Evolutionary conservation across 169 alveolate species (phyloP), one percentile per base, ranked within the genome.

Genomic region (Plasmodium adleri): DNA sequence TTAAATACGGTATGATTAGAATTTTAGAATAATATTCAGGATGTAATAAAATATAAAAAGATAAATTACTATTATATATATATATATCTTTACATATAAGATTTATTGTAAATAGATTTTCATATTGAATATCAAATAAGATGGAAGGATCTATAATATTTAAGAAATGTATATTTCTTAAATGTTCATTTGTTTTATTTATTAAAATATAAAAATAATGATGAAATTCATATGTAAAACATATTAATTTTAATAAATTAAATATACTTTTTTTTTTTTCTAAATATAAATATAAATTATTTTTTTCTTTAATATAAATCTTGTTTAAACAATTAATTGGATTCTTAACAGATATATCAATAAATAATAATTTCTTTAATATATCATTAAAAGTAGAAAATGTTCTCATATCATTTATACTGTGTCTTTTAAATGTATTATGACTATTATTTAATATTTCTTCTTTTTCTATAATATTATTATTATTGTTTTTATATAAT

Each of bases 171-270:
- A 60, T 52, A 32, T 86, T 72, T 6, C 54, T 86, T 52, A 86
- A 72, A 28, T 86, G 87, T 2, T 72, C 52, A 54, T 66, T 86
- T 24, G 92, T 86, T 50, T 72, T 67, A 39, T 71, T 72, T 28
- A 86, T 72, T 45, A 86, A 24, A 28, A 22, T 71, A 26, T 86
- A 56, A 45, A 86, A 58, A 32, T 58, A 47, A 8, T 71, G 47
- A 49, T 86, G 92, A 24, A 86, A 86, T 72, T 86, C 92, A 86
- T 71, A 86, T 10, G 92, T 72, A 12, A 86, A 72, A 22, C 66
- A 71, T n/a, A 86, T 26, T 9, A 86, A 56, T 59, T 52, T 71
- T 26, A 86, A 50, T 0, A 72, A 4, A 10, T 67, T 72, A 39
- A 71, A 86, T 71, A 86, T 72, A 20, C 87, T 86, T 86, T 49